Evolutionary conservation across 805 yeast genomes (phyloP).

Genomic region (Ogataea zsoltii): DNA sequence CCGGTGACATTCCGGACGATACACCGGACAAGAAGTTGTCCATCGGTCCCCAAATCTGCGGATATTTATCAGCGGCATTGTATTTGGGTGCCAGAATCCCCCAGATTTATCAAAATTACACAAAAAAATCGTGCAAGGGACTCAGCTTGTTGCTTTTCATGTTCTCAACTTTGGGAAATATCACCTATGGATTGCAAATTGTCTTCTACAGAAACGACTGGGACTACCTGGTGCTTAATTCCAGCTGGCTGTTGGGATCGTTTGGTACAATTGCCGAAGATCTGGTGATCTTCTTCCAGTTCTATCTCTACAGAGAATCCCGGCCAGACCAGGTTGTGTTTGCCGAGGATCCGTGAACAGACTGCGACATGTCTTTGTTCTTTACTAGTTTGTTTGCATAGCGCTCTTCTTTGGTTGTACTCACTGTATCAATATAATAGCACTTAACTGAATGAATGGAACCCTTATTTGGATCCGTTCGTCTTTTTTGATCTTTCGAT

Average conservation of each 20-base stretch:
- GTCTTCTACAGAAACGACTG: slow-evolving; percentile 62
- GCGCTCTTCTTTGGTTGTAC: background rate
- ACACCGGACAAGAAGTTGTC: slow-evolving; percentile 31
- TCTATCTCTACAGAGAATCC: slow-evolving; percentile 55
- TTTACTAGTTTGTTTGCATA: background rate
- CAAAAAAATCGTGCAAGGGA: slow-evolving; percentile 79
- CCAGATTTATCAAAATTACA: slow-evolving; percentile 79
- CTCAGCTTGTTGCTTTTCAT: slow-evolving; percentile 79
- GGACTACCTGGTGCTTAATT: slow-evolving; percentile 58
- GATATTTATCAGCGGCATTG: slow-evolving; percentile 66
- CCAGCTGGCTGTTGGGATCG: slow-evolving; percentile 79
- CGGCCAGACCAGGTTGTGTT: slow-evolving; percentile 6
- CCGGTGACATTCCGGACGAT: slow-evolving; percentile 20
- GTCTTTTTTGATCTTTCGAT: background rate
- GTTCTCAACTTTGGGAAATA: slow-evolving; percentile 71
- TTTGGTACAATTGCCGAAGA: slow-evolving; percentile 78
- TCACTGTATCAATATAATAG: background rate
- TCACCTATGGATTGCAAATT: slow-evolving; percentile 75
- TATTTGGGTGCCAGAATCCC: slow-evolving; percentile 77
- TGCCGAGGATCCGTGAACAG: slow-evolving; percentile 8
- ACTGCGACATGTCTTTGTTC: background rate
- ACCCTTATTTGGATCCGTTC: too few species aligned
- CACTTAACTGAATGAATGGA: too few species aligned
- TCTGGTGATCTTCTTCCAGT: slow-evolving; percentile 62
- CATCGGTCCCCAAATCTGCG: slow-evolving; percentile 65